Conservation (phyloP, 768 basidiomycete genomes). For the Pholiota microspora region DNA sequence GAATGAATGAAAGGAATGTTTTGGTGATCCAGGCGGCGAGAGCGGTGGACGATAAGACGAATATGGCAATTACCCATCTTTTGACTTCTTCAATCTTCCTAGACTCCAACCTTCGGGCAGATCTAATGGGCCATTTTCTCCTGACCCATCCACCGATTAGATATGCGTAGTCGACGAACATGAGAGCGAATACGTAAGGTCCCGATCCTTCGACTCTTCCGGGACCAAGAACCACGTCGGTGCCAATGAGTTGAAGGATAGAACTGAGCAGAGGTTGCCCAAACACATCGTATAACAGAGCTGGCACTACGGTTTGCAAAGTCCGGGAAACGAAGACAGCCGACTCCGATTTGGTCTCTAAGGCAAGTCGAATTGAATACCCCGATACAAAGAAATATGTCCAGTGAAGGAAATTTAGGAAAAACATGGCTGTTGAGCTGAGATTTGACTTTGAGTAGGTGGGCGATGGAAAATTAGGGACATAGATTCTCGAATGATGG, state of each 20-base stretch:
- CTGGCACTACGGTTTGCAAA: constrained; percentile 18
- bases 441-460: neutral
- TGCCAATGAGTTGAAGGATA: too few relatives aligned
- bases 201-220: constrained; percentile 16
- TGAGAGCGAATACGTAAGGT: constrained; percentile 17
- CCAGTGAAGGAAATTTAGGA: constrained; percentile 18
- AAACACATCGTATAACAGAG: constrained; percentile 14
- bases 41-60: constrained; percentile 2
- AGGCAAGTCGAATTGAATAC: constrained; percentile 18
- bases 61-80: too few relatives aligned
- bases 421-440: constrained; percentile 8
- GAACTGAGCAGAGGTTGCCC: constrained; percentile 4
- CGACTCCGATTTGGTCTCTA: constrained; percentile 9
- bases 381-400: constrained; percentile 26
- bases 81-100: too few relatives aligned
- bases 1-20: constrained; percentile 1
- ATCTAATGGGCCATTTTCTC: neutral
- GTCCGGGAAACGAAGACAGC: constrained; percentile 10
- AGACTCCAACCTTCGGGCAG: too few relatives aligned
- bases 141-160: constrained; percentile 10
- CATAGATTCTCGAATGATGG: constrained; percentile 19
- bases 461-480: neutral
- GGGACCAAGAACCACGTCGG: too few relatives aligned
- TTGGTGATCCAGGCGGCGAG: constrained; percentile 14
- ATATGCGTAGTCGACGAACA: constrained; percentile 13